These are phyloP conservation scores for Amborella trichopoda DNA, from an alignment of 164 flowering plant genomes.

Conservation along the genomic window DNA sequence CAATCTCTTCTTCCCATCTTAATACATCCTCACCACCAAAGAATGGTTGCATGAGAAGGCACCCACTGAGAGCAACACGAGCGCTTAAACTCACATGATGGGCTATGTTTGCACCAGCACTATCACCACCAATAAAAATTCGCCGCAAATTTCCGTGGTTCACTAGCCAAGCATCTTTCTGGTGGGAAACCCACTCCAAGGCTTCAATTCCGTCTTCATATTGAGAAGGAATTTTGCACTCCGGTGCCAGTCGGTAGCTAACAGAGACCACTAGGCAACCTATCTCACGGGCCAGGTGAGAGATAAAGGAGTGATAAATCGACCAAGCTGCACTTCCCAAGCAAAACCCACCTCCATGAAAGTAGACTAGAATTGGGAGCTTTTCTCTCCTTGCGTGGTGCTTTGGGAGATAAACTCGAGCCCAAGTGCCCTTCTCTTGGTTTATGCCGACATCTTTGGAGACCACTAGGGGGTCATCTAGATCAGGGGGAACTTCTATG, in stretches of 20 bases:
- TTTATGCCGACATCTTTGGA: background rate
- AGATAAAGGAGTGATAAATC: background rate
- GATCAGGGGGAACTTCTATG: too few species aligned
- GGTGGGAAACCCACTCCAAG: background rate
- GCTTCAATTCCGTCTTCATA: conserved; percentile 1
- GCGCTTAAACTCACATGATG: background rate
- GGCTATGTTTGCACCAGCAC: background rate
- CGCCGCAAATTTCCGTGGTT: background rate
- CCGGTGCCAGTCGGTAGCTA: background rate
- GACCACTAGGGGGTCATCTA: too few species aligned
- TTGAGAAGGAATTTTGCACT: background rate
- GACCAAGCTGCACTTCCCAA: background rate
- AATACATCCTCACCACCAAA: conserved; percentile 53
- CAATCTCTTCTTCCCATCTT: conserved; percentile 13
- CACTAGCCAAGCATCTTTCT: background rate
- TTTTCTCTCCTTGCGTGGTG: background rate
- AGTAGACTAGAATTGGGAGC: background rate
- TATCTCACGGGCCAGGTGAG: background rate
- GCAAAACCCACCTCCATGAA: conserved; percentile 1
- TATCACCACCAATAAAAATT: background rate
- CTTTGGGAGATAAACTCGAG: background rate
- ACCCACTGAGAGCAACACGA: conserved; percentile 19
- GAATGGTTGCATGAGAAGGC: conserved; percentile 52
- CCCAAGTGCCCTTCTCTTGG: background rate
- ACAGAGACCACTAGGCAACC: background rate